These are phyloP conservation scores for Neotropicomus parvogracilis DNA, from an alignment of 1,284 basidiomycete genomes.

Conservation along the genomic window DNA sequence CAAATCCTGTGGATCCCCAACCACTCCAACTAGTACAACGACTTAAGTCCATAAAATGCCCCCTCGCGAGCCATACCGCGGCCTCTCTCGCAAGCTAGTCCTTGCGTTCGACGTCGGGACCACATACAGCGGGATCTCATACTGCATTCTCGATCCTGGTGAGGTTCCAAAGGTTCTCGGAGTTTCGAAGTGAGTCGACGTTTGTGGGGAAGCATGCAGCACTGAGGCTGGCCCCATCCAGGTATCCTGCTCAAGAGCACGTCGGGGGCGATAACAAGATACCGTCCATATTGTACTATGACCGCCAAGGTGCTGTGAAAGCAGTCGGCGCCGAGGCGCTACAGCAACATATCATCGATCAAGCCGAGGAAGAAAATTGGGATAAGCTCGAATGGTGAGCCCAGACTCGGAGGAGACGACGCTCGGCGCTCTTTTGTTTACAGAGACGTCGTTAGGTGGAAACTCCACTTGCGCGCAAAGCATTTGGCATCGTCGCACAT, in stretches of 20 bases:
- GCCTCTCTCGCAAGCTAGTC: slow-evolving; percentile 39
- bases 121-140: slow-evolving; percentile 50
- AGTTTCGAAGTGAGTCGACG: slow-evolving; percentile 39
- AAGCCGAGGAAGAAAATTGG: slow-evolving; percentile 46
- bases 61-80: slow-evolving; percentile 33
- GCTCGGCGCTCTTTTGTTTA: too few species aligned
- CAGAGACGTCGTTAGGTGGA: too few species aligned
- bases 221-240: too few species aligned
- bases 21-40: neutral
- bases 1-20: neutral
- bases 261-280: slow-evolving; percentile 49
- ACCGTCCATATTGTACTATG: slow-evolving; percentile 55
- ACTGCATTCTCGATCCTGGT: slow-evolving; percentile 45
- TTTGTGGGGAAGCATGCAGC: too few species aligned
- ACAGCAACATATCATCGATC: slow-evolving; percentile 39
- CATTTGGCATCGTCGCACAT: slow-evolving; percentile 30
- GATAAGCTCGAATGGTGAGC: slow-evolving; percentile 52
- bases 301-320: slow-evolving; percentile 40
- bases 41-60: slow-evolving; percentile 27
- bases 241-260: slow-evolving; percentile 43
- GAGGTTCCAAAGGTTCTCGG: slow-evolving; percentile 44
- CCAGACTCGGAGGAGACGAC: too few species aligned
- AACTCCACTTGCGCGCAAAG: slow-evolving; percentile 49
- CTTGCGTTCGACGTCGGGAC: slow-evolving; percentile 53
- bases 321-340: slow-evolving; percentile 53